Percentiles rank a stretch among this genome's conserved stretches.
Evolutionary conservation across 345 rosid genomes (phyloP).

Genomic region (Brassica carinata): DNA sequence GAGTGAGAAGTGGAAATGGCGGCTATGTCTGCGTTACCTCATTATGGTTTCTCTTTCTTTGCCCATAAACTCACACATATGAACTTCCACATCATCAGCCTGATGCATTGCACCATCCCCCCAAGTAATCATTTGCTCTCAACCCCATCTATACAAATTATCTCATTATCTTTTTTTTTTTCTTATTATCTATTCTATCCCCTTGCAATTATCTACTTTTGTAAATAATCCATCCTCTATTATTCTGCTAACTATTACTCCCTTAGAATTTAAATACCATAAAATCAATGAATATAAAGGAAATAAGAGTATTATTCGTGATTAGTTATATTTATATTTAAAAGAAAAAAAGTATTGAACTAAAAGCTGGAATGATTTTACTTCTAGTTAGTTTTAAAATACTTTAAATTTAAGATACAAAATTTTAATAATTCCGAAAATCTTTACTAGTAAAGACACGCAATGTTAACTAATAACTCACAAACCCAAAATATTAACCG

Average conservation of each 20-base stretch:
- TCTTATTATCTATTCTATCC: too few species aligned
- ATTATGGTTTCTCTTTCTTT: constrained; percentile 28
- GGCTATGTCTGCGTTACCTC: constrained; percentile 47
- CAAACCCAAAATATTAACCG: background rate
- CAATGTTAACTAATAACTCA: background rate
- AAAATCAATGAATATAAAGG: background rate
- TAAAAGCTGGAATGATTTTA: background rate
- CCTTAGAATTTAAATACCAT: background rate
- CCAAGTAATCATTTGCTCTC: constrained; percentile 38
- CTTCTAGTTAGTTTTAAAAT: background rate
- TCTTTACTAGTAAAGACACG: background rate
- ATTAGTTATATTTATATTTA: background rate
- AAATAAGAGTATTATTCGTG: background rate
- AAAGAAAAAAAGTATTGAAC: background rate
- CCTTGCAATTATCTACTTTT: background rate
- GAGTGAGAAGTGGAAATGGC: constrained; percentile 40
- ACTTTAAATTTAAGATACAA: background rate
- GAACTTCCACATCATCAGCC: constrained; percentile 26
- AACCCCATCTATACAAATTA: constrained; percentile 9
- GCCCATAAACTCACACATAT: constrained; percentile 29
- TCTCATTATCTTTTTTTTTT: background rate
- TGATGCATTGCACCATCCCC: constrained; percentile 34
- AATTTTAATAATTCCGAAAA: background rate
- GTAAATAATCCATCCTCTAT: background rate
- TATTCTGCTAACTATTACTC: background rate